Conservation (phyloP, 768 basidiomycete species). For the Lanmaoa rubissima region DNA sequence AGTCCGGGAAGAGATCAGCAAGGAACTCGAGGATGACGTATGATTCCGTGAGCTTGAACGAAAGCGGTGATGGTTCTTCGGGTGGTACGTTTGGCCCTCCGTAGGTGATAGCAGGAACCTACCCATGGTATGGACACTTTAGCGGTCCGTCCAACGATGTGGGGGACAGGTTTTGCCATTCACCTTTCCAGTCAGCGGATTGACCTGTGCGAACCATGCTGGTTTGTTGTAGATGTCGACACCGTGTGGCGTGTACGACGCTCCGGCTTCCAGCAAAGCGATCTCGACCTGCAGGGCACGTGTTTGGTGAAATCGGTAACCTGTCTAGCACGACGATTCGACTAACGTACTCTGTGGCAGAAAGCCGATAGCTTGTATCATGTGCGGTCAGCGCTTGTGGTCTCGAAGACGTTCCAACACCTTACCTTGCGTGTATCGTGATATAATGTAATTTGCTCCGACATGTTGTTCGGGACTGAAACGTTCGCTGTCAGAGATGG, state of each 20-base stretch:
- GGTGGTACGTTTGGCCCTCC: conserved; percentile 55
- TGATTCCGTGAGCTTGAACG: conserved; percentile 62
- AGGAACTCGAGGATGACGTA: conserved; percentile 63
- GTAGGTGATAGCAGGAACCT: conserved; percentile 57
- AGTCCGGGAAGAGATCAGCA: conserved; percentile 52
- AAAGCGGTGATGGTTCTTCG: conserved; percentile 54
- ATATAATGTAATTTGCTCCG: conserved; percentile 41
- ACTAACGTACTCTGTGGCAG: conserved; percentile 45
- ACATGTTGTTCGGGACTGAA: conserved; percentile 4
- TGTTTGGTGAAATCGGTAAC: background rate
- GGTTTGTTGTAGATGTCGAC: conserved; percentile 64
- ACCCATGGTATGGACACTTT: background rate
- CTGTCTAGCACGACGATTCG: background rate
- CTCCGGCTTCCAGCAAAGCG: conserved; percentile 53
- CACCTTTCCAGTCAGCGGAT: conserved; percentile 60
- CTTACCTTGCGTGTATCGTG: conserved; percentile 39
- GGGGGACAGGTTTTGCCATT: background rate
- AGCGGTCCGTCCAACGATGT: background rate
- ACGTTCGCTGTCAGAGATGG: background rate
- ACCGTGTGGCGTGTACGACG: conserved; percentile 47
- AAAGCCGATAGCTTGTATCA: conserved; percentile 48
- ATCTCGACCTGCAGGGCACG: conserved; percentile 48
- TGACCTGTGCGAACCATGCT: conserved; percentile 63
- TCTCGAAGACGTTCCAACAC: background rate
- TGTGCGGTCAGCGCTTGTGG: background rate